phyloP scores from a whole-genome alignment of 176 grass and related monocot genomes.

The Zizania latifolia region DNA sequence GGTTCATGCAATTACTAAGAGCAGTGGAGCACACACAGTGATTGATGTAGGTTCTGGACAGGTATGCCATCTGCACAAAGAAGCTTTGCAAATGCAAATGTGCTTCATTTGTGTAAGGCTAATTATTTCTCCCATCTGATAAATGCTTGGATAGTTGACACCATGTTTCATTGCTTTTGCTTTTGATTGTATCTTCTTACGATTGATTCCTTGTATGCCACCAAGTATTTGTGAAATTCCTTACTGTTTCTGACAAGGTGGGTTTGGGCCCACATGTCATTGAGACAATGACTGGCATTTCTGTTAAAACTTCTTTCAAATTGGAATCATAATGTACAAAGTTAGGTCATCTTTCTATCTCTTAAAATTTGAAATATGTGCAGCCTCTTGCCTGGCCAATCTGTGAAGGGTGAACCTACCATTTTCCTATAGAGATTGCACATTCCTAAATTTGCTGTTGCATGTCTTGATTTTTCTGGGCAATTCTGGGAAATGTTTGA shows the following conservation, averaged over 20 bases:
- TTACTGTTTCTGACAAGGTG: neutral
- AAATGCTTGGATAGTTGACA: neutral
- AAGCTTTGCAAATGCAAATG: neutral
- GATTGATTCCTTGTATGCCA: neutral
- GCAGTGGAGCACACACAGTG: slow-evolving; percentile 46
- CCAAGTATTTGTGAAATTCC: neutral
- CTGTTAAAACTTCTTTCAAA: slow-evolving; percentile 12
- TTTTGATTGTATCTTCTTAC: neutral
- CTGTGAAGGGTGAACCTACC: neutral
- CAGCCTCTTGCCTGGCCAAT: neutral
- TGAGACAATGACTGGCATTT: neutral
- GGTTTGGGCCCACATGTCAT: neutral
- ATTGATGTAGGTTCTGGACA: slow-evolving; percentile 97
- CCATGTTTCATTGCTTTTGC: neutral
- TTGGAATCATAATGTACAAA: neutral
- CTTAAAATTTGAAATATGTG: neutral
- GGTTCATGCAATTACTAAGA: slow-evolving; percentile 42
- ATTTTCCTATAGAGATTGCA: neutral
- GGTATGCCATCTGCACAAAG: slow-evolving; percentile 41
- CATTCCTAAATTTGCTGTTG: neutral
- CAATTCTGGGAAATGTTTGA: neutral
- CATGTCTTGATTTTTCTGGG: neutral
- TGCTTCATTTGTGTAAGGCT: neutral
- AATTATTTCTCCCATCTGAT: neutral
- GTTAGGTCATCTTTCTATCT: neutral